A percentile compares a stretch with the other conserved stretches of the same genome.
Conservation (phyloP, 192 early-diverging fungal genomes). For the Linnemannia hyalina region DNA sequence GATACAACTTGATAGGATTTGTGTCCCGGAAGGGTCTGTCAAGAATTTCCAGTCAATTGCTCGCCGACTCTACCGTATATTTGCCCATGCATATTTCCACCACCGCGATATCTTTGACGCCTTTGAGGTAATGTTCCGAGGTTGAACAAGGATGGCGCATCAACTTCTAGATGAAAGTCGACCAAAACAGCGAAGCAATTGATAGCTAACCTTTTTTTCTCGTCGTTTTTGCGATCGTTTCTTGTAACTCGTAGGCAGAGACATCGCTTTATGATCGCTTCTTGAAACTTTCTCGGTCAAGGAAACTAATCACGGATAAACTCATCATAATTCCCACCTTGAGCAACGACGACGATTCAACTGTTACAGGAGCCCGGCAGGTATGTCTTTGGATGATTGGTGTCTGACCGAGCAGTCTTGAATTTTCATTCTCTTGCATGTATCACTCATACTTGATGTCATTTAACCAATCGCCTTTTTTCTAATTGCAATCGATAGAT, state of each 20-base stretch:
- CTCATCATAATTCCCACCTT: conserved; percentile 76
- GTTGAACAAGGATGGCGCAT: not conserved
- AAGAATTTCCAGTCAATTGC: conserved; percentile 92
- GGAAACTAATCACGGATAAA: conserved; percentile 75
- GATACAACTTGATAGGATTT: conserved; percentile 50
- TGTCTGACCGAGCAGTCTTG: too few relatives aligned
- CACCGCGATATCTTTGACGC: conserved; percentile 90
- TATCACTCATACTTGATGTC: not conserved
- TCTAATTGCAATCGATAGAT: conserved; percentile 14
- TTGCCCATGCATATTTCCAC: conserved; percentile 95
- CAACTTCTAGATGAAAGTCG: not conserved
- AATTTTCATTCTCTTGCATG: too few relatives aligned
- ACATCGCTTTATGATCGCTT: conserved; percentile 82
- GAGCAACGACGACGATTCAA: conserved; percentile 11
- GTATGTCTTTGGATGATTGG: not conserved
- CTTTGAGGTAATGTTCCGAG: conserved; percentile 73
- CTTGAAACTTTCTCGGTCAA: conserved; percentile 71
- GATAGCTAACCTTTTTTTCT: not conserved
- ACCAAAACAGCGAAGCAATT: not conserved
- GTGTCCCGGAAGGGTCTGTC: conserved; percentile 75
- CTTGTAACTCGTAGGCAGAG: conserved; percentile 65
- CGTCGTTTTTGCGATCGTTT: not conserved
- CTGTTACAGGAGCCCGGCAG: conserved; percentile 14
- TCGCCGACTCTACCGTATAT: conserved; percentile 95
- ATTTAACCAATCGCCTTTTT: not conserved